Conservation (phyloP, 352 stramenopile genomes). For the Aphanomyces cochlioides region DNA sequence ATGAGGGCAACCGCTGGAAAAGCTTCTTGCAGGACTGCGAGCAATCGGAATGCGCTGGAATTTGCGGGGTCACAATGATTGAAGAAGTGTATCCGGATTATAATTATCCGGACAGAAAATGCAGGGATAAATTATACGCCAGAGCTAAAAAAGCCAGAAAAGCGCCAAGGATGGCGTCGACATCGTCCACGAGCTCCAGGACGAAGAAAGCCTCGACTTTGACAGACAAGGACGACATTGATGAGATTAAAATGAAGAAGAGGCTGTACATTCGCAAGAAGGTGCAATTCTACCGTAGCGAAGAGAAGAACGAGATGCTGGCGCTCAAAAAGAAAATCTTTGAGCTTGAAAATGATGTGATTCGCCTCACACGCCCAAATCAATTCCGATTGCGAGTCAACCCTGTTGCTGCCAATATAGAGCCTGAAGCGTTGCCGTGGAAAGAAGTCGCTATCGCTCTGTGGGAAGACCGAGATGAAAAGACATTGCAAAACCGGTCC, state of each 20-base stretch:
- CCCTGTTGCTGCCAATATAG: not conserved
- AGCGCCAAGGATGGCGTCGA: not conserved
- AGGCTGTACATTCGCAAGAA: not conserved
- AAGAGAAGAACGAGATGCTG: slow-evolving; percentile 5
- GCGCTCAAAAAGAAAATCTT: slow-evolving; percentile 1
- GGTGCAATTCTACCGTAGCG: not conserved
- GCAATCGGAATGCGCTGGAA: no score
- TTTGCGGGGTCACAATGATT: no score
- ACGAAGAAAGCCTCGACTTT: not conserved
- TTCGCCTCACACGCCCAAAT: not conserved
- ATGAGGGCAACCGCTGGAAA: no score
- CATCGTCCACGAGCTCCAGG: not conserved
- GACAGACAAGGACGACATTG: not conserved
- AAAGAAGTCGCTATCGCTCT: slow-evolving; percentile 7
- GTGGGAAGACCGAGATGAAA: not conserved
- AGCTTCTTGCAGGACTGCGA: no score
- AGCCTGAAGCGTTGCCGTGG: slow-evolving; percentile 19
- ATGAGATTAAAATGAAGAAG: slow-evolving; percentile 4
- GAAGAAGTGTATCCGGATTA: no score
- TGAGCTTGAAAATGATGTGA: slow-evolving; percentile 1
- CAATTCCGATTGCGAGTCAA: not conserved
- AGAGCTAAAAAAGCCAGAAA: not conserved
- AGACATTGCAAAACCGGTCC: not conserved
- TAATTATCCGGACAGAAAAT: no score
- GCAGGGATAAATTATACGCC: no score